A percentile compares a stretch with the other conserved stretches of the same genome.
Evolutionary conservation across 2,329 filamentous ascomycete species (phyloP).

Genomic region (Aureobasidium sp.): DNA sequence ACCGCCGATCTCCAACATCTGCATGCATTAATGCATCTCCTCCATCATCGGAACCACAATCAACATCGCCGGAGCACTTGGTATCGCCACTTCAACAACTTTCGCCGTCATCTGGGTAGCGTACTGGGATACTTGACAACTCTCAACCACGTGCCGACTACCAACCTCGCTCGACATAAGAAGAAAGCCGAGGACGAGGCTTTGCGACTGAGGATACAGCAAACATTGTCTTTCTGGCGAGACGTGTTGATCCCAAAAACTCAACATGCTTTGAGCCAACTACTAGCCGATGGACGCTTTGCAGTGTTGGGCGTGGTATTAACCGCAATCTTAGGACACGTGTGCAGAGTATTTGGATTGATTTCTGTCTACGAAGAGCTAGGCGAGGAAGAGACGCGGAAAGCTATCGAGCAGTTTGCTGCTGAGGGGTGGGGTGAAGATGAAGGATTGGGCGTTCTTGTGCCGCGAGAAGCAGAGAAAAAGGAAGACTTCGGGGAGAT

Average conservation of each 20-base stretch:
- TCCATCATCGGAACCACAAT: conserved; percentile 89
- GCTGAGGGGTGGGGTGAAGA: conserved; percentile 39
- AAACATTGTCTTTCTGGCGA: conserved; percentile 44
- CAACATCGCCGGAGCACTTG: conserved; percentile 86
- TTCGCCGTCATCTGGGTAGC: conserved; percentile 71
- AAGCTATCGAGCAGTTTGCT: conserved; percentile 48
- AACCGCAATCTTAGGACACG: conserved; percentile 45
- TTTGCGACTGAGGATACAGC: conserved; percentile 28
- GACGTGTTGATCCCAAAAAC: conserved; percentile 36
- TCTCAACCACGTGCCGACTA: conserved; percentile 29
- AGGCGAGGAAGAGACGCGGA: conserved; percentile 45
- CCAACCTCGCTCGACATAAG: conserved; percentile 31
- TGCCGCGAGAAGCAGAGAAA: conserved; percentile 15
- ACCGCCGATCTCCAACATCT: conserved; percentile 36
- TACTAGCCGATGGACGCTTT: conserved; percentile 51
- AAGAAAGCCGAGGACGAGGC: conserved; percentile 30
- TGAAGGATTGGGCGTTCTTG: conserved; percentile 34
- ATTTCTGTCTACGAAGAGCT: conserved; percentile 46
- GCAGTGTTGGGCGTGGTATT: conserved; percentile 50
- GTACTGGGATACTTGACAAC: conserved; percentile 48
- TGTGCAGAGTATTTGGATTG: conserved; percentile 46
- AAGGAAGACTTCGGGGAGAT: conserved; percentile 35
- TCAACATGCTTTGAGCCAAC: conserved; percentile 46
- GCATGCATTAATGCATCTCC: conserved; percentile 69
- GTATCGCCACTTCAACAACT: conserved; percentile 79